Percentiles rank a stretch among this genome's conserved stretches.
Conservation (phyloP, 139 green algal genomes). For the Chlorella vulgaris region DNA sequence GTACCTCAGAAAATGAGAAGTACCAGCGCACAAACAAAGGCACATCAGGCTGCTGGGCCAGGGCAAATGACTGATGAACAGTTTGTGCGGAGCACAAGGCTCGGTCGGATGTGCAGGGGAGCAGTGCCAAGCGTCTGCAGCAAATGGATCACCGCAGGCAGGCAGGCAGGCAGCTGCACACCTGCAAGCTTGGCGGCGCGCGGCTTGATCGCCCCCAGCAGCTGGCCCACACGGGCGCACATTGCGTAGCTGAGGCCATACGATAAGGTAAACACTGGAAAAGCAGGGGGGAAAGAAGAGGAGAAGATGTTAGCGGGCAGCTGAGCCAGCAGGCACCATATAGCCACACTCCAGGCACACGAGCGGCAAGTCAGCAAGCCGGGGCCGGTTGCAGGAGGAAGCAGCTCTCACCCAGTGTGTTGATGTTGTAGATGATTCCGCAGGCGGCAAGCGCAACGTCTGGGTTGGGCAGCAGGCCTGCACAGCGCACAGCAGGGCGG, state of each 20-base stretch:
- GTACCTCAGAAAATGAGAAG: too few species aligned
- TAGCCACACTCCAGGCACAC: too few species aligned
- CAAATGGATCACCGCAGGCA: neutral
- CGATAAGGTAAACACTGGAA: constrained; percentile 13
- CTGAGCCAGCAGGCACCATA: too few species aligned
- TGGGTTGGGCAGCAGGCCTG: constrained; percentile 27
- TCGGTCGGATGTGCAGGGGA: too few species aligned
- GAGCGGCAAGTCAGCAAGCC: too few species aligned
- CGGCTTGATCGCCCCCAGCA: constrained; percentile 3
- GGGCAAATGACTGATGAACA: too few species aligned
- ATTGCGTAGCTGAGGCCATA: constrained; percentile 22
- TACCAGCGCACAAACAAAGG: too few species aligned
- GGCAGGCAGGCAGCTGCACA: neutral
- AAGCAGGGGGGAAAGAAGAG: too few species aligned
- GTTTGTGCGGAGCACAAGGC: too few species aligned
- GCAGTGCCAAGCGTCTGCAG: neutral
- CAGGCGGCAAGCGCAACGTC: constrained; percentile 1
- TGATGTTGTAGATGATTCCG: constrained; percentile 9
- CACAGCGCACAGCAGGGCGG: neutral
- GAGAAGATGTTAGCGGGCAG: too few species aligned
- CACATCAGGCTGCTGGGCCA: neutral
- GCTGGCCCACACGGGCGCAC: constrained; percentile 9
- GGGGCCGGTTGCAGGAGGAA: neutral
- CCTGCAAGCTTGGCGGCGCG: constrained; percentile 8
- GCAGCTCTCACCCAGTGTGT: neutral